These are phyloP conservation scores for Lagenidium giganteum DNA, from an alignment of 352 stramenopile genomes.

Conservation along the genomic window DNA sequence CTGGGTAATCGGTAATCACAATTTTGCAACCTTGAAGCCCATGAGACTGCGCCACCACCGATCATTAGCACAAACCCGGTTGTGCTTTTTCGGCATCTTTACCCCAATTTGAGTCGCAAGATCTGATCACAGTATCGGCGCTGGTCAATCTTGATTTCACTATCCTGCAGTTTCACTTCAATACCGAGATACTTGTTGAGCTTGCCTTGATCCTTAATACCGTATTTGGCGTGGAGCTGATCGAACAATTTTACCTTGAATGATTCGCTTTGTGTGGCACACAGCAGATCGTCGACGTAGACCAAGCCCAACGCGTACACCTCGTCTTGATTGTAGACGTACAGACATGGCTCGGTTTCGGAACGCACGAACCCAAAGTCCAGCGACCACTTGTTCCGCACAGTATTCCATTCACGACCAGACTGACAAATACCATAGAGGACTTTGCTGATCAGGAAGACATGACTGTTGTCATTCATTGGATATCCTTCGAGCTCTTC, in stretches of 20 bases:
- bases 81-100: too few relatives aligned
- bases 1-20: too few relatives aligned
- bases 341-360: conserved; percentile 6
- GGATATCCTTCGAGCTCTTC: background rate
- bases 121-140: too few relatives aligned
- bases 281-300: conserved; percentile 25
- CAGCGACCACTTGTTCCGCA: conserved; percentile 2
- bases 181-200: conserved; percentile 1
- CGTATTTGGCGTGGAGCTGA: conserved; percentile 10
- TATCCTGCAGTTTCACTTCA: background rate
- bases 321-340: conserved; percentile 2
- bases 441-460: conserved; percentile 4
- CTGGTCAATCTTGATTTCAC: background rate
- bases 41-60: too few relatives aligned
- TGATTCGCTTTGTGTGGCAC: conserved; percentile 10
- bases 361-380: conserved; percentile 1
- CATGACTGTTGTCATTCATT: background rate
- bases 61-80: too few relatives aligned
- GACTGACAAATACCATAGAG: conserved; percentile 5
- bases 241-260: conserved; percentile 18
- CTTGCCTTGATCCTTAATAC: conserved; percentile 17
- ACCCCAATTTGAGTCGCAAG: too few relatives aligned
- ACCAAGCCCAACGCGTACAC: conserved; percentile 10
- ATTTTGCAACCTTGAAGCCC: too few relatives aligned
- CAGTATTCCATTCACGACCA: conserved; percentile 4